Evolutionary conservation across 2,329 filamentous ascomycete genomes (phyloP), one percentile per base, ranked within the genome.

Genomic region (Hypoxylon sp.): DNA sequence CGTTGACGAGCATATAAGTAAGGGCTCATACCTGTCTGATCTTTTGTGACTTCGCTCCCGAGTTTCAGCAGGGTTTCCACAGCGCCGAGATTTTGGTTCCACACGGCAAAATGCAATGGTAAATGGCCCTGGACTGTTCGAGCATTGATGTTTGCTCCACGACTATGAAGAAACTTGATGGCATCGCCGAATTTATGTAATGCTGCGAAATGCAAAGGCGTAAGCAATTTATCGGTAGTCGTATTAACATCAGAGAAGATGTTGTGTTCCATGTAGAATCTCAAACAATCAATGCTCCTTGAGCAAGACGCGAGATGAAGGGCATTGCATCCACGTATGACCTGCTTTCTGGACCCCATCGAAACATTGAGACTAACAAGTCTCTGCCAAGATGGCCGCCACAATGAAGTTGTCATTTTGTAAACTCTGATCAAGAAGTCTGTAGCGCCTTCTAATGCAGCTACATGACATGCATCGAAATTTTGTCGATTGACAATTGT

Each of bases 91-190:
- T 35, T 6, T 19, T n/a, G 0, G 14, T 26, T 17, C 10, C 37
- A 8, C 2, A 29, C 53, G 3, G 61, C 61, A 22, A 39, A 37
- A 14, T 59, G 61, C 10, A 64, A 24, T 24, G 61, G 48, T 19
- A 35, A 37, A 1, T 54, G 26, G 9, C 35, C 47, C 1, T 8
- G 17, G 8, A 13, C 10, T 24, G 61, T 47, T 33, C 39, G 35
- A 17, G 61, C 61, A 19, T 65, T 59, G 37, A 65, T 48, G 48
- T 65, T 33, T 1, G 31, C 62, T 19, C 54, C 47, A 3, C n/a
- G 11, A 1, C 5, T n/a, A 4, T 26, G 35, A 19, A 61, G 57
- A 24, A 37, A 66, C 35, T 31, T 37, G 44, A 66, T 59, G 0
- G 9, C 14, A 14, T 55, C n/a, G 5, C 14, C 22, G 37, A n/a